Percentiles rank a stretch among this genome's conserved stretches.
phyloP scores from a whole-genome alignment of 441 rosid species.

The Aleurites moluccanus region DNA sequence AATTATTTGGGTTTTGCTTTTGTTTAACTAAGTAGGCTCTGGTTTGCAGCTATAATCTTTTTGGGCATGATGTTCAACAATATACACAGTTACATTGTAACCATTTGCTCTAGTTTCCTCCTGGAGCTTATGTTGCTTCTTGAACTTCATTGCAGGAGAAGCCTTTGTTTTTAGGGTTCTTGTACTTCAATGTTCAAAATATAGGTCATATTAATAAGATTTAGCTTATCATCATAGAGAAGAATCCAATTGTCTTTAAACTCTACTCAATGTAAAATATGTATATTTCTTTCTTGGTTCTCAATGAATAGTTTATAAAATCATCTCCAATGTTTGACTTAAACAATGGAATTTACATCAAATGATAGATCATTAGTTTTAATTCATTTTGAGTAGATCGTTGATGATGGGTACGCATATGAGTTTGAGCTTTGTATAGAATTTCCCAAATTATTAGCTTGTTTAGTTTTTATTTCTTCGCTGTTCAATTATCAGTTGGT shows the following conservation, averaged over 20 bases:
- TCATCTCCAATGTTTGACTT: background rate
- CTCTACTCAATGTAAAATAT: background rate
- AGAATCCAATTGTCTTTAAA: background rate
- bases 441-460: background rate
- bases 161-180: background rate
- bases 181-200: background rate
- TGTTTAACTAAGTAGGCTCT: background rate
- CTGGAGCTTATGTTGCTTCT: constrained; percentile 5
- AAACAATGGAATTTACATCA: background rate
- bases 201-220: background rate
- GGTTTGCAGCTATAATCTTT: background rate
- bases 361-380: background rate
- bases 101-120: constrained; percentile 5
- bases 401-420: background rate
- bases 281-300: background rate
- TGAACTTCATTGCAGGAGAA: background rate
- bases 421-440: background rate
- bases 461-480: background rate
- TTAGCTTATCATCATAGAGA: background rate
- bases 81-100: background rate
- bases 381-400: background rate
- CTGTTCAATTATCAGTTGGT: background rate
- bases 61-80: background rate
- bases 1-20: background rate
- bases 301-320: background rate